Conservation (phyloP, 257 asterid species). For the Prunella vulgaris region DNA sequence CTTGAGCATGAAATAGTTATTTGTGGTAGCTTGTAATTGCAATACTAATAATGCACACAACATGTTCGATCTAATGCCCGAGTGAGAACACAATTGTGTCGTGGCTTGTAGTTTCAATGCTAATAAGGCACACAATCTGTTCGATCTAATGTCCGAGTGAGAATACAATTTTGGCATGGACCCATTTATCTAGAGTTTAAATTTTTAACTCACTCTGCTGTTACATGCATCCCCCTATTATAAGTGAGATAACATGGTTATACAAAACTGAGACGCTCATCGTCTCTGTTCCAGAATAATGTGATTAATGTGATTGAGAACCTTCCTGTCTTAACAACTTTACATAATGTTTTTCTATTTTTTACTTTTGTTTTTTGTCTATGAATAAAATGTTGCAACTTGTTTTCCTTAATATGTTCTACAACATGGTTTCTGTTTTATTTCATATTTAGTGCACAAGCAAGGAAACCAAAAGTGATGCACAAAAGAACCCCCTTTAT, state of each 20-base stretch:
- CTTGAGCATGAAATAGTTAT: too few species aligned
- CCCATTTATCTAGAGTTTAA: too few species aligned
- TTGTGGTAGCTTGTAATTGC: too few species aligned
- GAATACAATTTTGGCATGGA: too few species aligned
- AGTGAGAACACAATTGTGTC: too few species aligned
- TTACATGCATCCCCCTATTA: conserved; percentile 7
- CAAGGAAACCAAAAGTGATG: conserved; percentile 48
- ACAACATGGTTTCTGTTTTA: conserved; percentile 13
- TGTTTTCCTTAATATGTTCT: conserved; percentile 1
- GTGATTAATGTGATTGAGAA: conserved; percentile 8
- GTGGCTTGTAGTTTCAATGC: too few species aligned
- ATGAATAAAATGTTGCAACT: conserved; percentile 3
- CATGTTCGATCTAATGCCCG: too few species aligned
- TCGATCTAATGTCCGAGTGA: too few species aligned
- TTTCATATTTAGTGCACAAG: conserved; percentile 50
- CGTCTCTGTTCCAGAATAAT: background rate
- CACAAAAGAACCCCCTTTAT: too few species aligned
- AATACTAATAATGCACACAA: too few species aligned
- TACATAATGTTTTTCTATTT: background rate
- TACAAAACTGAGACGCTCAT: background rate
- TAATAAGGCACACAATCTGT: too few species aligned
- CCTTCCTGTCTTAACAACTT: conserved; percentile 4
- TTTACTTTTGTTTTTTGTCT: background rate
- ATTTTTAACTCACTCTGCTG: too few species aligned
- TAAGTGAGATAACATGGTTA: conserved; percentile 16